Conservation (phyloP, 345 rosid species). For the Lepidium sativum region DNA sequence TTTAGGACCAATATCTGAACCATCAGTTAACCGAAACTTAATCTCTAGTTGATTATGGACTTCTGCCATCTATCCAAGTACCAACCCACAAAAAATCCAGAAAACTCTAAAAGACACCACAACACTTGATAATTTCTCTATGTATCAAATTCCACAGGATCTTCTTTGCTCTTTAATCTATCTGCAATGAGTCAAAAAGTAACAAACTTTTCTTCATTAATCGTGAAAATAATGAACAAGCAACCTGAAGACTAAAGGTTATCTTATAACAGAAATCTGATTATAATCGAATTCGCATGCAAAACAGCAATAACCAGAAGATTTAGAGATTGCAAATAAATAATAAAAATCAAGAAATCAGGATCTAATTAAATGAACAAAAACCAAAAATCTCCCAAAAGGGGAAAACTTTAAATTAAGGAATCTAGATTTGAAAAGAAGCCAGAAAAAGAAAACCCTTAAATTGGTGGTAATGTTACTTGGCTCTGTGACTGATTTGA, state of each 20-base stretch:
- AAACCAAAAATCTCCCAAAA: neutral
- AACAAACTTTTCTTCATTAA: neutral
- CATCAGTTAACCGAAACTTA: constrained; percentile 85
- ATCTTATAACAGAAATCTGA: neutral
- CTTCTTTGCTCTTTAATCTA: constrained; percentile 1
- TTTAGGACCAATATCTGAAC: constrained; percentile 93
- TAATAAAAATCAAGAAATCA: neutral
- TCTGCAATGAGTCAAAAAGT: constrained; percentile 12
- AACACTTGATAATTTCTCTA: neutral
- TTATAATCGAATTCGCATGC: constrained; percentile 15
- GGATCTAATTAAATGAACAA: neutral
- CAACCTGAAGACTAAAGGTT: neutral
- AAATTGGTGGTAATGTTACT: constrained; percentile 29
- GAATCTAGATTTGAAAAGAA: constrained; percentile 4
- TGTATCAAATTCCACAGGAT: constrained; percentile 13
- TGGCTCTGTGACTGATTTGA: constrained; percentile 42
- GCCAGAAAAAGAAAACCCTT: constrained; percentile 2
- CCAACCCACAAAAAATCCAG: constrained; percentile 10
- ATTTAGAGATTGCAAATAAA: neutral
- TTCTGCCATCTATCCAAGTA: constrained; percentile 51
- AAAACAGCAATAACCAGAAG: constrained; percentile 1
- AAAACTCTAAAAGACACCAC: neutral
- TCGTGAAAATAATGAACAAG: neutral
- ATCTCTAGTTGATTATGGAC: constrained; percentile 83
- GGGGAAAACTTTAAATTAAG: neutral